phyloP scores from a whole-genome alignment of 2,329 filamentous ascomycete genomes.

The Arthroderma sp. region DNA sequence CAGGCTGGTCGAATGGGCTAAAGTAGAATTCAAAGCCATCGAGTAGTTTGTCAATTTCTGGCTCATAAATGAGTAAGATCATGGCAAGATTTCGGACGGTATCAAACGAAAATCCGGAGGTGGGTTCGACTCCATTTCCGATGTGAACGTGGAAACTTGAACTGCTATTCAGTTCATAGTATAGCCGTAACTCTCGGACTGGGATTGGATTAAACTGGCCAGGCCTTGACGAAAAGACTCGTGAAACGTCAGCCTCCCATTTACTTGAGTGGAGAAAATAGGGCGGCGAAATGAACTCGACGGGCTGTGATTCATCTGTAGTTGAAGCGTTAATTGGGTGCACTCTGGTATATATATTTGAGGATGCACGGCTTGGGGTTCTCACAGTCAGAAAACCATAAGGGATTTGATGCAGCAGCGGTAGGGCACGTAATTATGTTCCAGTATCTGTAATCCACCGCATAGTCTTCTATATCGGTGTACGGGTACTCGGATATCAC shows the following conservation, averaged over 20 bases:
- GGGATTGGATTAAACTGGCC: constrained; percentile 7
- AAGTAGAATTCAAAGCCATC: constrained; percentile 1
- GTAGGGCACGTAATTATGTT: constrained; percentile 7
- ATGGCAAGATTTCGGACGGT: constrained; percentile 12
- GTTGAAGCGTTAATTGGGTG: background rate
- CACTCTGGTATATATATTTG: background rate
- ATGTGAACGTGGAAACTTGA: constrained; percentile 11
- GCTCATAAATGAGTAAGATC: constrained; percentile 11
- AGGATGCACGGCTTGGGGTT: background rate
- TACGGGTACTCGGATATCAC: constrained; percentile 2
- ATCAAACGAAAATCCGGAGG: constrained; percentile 8
- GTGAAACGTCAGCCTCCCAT: constrained; percentile 10
- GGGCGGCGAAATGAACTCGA: constrained; percentile 11
- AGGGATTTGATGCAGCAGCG: constrained; percentile 3
- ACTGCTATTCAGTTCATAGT: constrained; percentile 8
- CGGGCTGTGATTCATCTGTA: constrained; percentile 9
- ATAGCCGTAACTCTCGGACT: constrained; percentile 5
- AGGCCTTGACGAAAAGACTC: constrained; percentile 7
- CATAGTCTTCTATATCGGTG: background rate
- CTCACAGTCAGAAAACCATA: constrained; percentile 10
- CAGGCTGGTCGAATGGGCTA: background rate
- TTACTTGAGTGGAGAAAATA: constrained; percentile 3
- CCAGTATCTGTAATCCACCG: constrained; percentile 7
- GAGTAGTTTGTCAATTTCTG: constrained; percentile 9
- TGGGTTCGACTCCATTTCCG: constrained; percentile 6